Evolutionary conservation across 2,329 filamentous ascomycete species (phyloP).

Genomic region (Diaporthe sp.): DNA sequence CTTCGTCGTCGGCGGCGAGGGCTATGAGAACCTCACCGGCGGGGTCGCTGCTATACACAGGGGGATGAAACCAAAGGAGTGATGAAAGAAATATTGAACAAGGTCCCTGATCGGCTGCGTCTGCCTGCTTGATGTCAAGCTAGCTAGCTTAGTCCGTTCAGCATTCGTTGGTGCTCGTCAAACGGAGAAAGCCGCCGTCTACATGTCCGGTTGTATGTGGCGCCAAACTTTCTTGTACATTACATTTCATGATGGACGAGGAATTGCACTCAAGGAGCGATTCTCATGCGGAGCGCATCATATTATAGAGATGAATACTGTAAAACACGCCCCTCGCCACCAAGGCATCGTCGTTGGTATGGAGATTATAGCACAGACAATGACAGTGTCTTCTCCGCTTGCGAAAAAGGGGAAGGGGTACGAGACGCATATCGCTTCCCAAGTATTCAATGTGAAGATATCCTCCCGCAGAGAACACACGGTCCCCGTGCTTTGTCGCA

Average conservation of each 20-base stretch:
- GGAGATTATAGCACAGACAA: background rate
- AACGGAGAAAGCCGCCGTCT: background rate
- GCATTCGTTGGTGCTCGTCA: background rate
- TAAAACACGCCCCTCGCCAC: slow-evolving; percentile 3
- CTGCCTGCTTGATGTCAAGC: background rate
- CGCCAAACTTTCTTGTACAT: slow-evolving; percentile 1
- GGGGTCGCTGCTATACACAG: slow-evolving; percentile 97
- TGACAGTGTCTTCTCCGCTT: too few relatives aligned
- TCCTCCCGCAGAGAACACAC: too few relatives aligned
- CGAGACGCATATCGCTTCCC: background rate
- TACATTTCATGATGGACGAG: background rate
- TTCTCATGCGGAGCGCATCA: background rate
- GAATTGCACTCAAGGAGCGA: background rate
- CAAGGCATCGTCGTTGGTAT: background rate
- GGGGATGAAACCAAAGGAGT: slow-evolving; percentile 81
- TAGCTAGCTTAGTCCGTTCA: background rate
- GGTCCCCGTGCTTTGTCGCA: background rate
- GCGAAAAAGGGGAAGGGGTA: background rate
- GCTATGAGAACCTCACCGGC: slow-evolving; percentile 90
- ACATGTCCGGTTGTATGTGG: background rate
- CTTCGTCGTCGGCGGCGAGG: slow-evolving; percentile 83
- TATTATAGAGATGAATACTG: background rate
- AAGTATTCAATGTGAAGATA: background rate
- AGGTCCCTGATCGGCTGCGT: background rate
- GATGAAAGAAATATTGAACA: background rate